Conservation (phyloP, 768 basidiomycete species). For the Suillus variegatus region DNA sequence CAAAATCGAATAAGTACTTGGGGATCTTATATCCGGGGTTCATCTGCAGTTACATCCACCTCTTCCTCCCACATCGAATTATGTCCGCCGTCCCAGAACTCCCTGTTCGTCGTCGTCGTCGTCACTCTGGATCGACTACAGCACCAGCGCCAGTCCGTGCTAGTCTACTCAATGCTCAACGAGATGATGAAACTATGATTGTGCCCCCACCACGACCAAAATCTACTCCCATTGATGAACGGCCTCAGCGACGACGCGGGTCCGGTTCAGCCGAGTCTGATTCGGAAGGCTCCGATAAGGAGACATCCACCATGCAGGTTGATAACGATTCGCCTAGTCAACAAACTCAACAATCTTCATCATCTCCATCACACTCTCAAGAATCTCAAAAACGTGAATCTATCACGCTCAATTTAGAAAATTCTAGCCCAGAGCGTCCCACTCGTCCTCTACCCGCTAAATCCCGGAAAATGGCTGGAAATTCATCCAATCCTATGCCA, state of each 20-base stretch:
- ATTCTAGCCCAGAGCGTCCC: conserved; percentile 46
- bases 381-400: conserved; percentile 17
- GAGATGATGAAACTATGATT: conserved; percentile 27
- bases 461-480: conserved; percentile 50
- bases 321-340: conserved; percentile 11
- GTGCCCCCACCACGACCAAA: conserved; percentile 69
- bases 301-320: conserved; percentile 32
- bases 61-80: not conserved
- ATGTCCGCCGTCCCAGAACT: conserved; percentile 20
- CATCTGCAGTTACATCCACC: not conserved
- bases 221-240: conserved; percentile 67
- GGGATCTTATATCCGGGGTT: not conserved
- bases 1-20: conserved; percentile 5
- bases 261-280: conserved; percentile 38
- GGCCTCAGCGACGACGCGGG: conserved; percentile 49
- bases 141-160: conserved; percentile 31
- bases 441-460: conserved; percentile 65
- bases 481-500: conserved; percentile 45
- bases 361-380: conserved; percentile 11
- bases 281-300: conserved; percentile 36
- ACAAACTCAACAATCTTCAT: conserved; percentile 1
- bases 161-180: conserved; percentile 19
- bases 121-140: conserved; percentile 60
- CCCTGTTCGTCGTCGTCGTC: conserved; percentile 50
- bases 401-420: conserved; percentile 23